Evolutionary conservation across 176 grass and related monocot genomes (phyloP).

Genomic region (Cymbopogon citratus): DNA sequence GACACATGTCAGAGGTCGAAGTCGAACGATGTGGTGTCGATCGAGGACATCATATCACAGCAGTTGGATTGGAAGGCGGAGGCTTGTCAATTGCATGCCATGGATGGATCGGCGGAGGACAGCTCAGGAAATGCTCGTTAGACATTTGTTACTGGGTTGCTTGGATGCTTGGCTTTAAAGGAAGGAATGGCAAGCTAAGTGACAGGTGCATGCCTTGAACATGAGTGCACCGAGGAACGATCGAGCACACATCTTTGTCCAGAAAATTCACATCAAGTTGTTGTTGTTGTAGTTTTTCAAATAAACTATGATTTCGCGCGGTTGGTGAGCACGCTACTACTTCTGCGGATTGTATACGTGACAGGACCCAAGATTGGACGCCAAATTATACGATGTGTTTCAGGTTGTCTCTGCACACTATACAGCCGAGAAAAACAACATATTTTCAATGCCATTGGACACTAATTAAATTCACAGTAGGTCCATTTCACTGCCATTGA

Average conservation of each 20-base stretch:
- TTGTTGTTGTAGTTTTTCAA: neutral
- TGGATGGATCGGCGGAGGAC: neutral
- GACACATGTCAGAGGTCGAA: neutral
- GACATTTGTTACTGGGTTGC: neutral
- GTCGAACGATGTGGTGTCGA: neutral
- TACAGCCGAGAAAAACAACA: no score
- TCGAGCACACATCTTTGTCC: neutral
- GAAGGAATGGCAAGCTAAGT: neutral
- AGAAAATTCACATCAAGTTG: neutral
- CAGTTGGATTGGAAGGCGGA: neutral
- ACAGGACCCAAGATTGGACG: neutral
- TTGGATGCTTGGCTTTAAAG: constrained; percentile 47
- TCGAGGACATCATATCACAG: neutral
- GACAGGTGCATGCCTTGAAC: neutral
- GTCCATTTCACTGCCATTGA: no score
- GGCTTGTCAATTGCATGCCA: neutral
- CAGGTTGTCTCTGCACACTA: neutral
- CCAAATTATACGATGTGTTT: no score
- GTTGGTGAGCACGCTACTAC: neutral
- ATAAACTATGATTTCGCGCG: neutral
- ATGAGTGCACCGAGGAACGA: neutral
- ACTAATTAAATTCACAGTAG: no score
- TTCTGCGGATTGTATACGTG: neutral
- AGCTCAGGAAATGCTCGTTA: neutral
- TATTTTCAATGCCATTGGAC: no score